phyloP scores from a whole-genome alignment of 768 basidiomycete species.

The Leccinum imitatum region DNA sequence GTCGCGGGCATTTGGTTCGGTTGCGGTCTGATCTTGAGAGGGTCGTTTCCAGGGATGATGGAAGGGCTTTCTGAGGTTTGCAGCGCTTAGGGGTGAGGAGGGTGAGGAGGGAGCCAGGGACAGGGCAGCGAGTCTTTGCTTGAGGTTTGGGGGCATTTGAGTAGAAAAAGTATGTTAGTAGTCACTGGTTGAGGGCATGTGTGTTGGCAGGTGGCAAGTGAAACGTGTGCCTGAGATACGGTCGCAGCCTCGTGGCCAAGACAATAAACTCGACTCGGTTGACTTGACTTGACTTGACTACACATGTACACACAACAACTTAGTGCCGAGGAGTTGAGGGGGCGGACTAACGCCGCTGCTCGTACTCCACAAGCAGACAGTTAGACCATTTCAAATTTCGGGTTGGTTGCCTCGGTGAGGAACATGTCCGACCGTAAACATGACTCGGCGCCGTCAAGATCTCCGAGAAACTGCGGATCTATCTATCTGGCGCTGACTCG shows the following conservation, averaged over 20 bases:
- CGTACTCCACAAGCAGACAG: not conserved
- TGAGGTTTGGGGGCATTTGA: slow-evolving; percentile 46
- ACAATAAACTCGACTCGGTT: not conserved
- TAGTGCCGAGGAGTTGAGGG: too few species aligned
- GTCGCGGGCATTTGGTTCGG: slow-evolving; percentile 35
- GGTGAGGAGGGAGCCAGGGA: slow-evolving; percentile 54
- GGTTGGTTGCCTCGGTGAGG: not conserved
- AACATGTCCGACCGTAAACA: not conserved
- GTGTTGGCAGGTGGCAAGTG: slow-evolving; percentile 1
- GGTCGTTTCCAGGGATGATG: slow-evolving; percentile 54
- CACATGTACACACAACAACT: not conserved
- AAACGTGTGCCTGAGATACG: not conserved
- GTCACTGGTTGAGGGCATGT: slow-evolving; percentile 11
- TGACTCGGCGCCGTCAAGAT: too few species aligned
- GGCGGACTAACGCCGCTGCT: too few species aligned
- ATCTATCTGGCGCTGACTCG: not conserved
- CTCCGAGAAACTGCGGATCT: not conserved
- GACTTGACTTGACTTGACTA: slow-evolving; percentile 11
- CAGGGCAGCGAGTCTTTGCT: slow-evolving; percentile 66
- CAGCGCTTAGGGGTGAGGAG: slow-evolving; percentile 31
- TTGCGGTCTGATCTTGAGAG: slow-evolving; percentile 24
- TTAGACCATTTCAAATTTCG: not conserved
- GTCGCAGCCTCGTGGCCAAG: not conserved
- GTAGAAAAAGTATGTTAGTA: not conserved
- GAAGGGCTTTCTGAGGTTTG: slow-evolving; percentile 40